These are phyloP conservation scores for Halocafeteria seosinensis DNA, from an alignment of 108 stramenopile species.

Conservation along the genomic window DNA sequence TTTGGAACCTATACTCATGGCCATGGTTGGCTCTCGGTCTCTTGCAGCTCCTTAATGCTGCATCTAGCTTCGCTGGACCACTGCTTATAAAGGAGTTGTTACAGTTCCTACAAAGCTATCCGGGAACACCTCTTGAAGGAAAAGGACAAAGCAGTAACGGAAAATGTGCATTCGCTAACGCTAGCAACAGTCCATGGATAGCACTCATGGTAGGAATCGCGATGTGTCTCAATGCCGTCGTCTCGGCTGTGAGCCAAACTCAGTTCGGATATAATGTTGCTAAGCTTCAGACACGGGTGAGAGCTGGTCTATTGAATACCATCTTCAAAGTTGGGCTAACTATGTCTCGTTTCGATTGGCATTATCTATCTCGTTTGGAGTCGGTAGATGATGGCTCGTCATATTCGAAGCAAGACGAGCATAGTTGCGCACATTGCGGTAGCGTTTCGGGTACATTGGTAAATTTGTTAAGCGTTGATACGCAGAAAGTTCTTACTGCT, in stretches of 20 bases:
- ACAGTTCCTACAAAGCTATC: conserved; percentile 11
- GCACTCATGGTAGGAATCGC: conserved; percentile 6
- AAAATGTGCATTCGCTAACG: no score
- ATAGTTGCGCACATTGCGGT: no score
- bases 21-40: no score
- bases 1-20: no score
- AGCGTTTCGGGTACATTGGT: conserved; percentile 8
- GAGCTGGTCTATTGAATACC: conserved; percentile 9
- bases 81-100: conserved; percentile 21
- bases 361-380: no score
- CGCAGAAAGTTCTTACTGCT: conserved; percentile 20
- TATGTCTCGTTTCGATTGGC: not conserved
- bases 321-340: conserved; percentile 11
- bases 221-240: not conserved
- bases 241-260: conserved; percentile 15
- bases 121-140: no score
- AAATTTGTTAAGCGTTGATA: conserved; percentile 27
- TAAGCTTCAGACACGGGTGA: conserved; percentile 18
- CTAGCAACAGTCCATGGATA: no score
- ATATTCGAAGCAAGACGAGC: no score
- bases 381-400: no score
- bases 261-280: conserved; percentile 15
- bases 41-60: conserved; percentile 15
- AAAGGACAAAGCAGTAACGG: not conserved
- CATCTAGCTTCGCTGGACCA: conserved; percentile 14